Base-by-base conservation (phyloP, 176 grass and related monocot species). In the Bolboschoenus planiculmis region DNA sequence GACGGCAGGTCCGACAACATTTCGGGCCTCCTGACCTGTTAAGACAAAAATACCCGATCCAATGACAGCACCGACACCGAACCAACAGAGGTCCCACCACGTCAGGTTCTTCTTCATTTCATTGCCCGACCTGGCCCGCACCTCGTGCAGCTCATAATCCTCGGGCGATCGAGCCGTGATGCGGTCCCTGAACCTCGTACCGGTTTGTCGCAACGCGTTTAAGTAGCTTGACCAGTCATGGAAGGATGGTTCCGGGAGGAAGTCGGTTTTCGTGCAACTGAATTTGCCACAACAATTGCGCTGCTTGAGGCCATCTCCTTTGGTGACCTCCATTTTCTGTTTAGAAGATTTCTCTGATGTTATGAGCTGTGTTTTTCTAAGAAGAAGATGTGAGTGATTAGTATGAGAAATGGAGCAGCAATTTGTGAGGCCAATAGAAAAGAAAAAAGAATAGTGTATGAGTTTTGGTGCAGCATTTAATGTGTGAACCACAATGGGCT, bases 1-100 rank as follows among this genome's bases (percentile, higher is more conserved):
- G 71, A 97, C 90, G 56, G 94, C 94, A n/a, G 94, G 92, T 0
- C 94, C 94, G 11, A 86, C 94, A 18, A 44, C 87, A 1, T 83
- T 37, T 34, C 11, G 84, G 55, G 93, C 93, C 70, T 91, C 91
- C 85, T 93, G 87, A 0, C 93, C 93, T 0, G 93, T 93, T 51
- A 97, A 87, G n/a, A 97, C 93, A 74, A 97, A 97, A 73, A 97
- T 97, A 4, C 93, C 93, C 14, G 93, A 66, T 1, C 93, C 93
- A 75, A 97, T 93, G 14, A 91, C 90, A 23, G 91, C 90, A 44
- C 93, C 93, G 59, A 97, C 80, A 64, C 93, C 91, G 83, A 97
- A 97, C 91, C 91, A 97, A 31, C 72, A 76, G 23, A 97, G 85
- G 65, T 97, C 93, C 91, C 91, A 97, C 93, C 93, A 93, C 14